Percentiles rank a stretch among this genome's conserved stretches.
Evolutionary conservation across 2,329 filamentous ascomycete species (phyloP).

Genomic region (Penicillium sp.): DNA sequence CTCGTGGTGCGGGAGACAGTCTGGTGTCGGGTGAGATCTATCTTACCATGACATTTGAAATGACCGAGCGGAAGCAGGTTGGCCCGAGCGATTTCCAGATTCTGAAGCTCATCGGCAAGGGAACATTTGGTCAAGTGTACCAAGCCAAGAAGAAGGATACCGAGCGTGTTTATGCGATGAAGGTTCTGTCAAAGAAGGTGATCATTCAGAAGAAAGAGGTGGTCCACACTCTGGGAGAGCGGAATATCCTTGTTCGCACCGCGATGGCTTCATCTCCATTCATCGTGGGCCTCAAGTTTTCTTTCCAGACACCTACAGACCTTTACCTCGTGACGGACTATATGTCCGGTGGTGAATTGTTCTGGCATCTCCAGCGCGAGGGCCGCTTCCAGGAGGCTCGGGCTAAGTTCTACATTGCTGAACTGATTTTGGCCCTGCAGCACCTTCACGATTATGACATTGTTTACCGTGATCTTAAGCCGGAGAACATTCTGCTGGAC

Average conservation of each 20-base stretch:
- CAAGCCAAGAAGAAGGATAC: slow-evolving; percentile 98
- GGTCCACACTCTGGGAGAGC: slow-evolving; percentile 91
- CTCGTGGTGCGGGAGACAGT: slow-evolving; percentile 76
- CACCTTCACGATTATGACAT: slow-evolving; percentile 97
- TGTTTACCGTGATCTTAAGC: slow-evolving; percentile 95
- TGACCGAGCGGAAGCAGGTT: slow-evolving; percentile 84
- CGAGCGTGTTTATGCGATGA: slow-evolving; percentile 96
- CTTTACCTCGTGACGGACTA: slow-evolving; percentile 98
- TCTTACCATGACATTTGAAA: slow-evolving; percentile 81
- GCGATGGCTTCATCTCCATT: slow-evolving; percentile 95
- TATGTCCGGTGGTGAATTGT: slow-evolving; percentile 97
- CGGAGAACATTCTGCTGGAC: slow-evolving; percentile 94
- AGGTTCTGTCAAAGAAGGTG: slow-evolving; percentile 98
- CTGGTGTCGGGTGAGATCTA: slow-evolving; percentile 83
- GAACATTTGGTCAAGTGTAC: slow-evolving; percentile 97
- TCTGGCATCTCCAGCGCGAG: slow-evolving; percentile 98
- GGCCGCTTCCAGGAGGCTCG: slow-evolving; percentile 91
- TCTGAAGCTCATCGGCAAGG: slow-evolving; percentile 93
- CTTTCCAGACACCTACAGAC: slow-evolving; percentile 95
- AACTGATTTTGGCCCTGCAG: slow-evolving; percentile 90
- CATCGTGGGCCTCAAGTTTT: slow-evolving; percentile 97
- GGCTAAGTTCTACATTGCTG: slow-evolving; percentile 98
- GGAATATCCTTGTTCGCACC: slow-evolving; percentile 94
- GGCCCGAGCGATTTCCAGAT: slow-evolving; percentile 96
- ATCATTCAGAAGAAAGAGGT: slow-evolving; percentile 99